Conservation (phyloP, 2,329 filamentous ascomycete genomes). For the Curvularia sp. region DNA sequence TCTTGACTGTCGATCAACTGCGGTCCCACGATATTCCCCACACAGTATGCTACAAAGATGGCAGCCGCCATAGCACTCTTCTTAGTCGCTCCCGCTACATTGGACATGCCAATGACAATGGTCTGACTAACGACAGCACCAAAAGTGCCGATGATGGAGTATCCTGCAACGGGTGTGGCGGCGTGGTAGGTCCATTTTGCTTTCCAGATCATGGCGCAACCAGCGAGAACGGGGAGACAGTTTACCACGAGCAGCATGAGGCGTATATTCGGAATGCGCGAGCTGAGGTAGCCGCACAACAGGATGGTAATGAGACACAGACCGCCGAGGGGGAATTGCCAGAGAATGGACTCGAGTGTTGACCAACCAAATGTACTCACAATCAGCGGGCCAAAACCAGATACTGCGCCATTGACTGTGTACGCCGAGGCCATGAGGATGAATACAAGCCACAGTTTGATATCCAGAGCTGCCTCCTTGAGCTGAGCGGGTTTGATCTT, state of each 20-base stretch:
- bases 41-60: slow-evolving; percentile 77
- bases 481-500: slow-evolving; percentile 62
- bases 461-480: slow-evolving; percentile 57
- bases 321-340: slow-evolving; percentile 76
- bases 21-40: slow-evolving; percentile 78
- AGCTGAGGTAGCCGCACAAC: slow-evolving; percentile 69
- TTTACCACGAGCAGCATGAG: slow-evolving; percentile 70
- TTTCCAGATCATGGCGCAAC: slow-evolving; percentile 78
- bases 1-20: slow-evolving; percentile 73
- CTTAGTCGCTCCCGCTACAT: slow-evolving; percentile 78
- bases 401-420: slow-evolving; percentile 59
- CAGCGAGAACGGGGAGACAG: slow-evolving; percentile 76
- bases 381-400: slow-evolving; percentile 50
- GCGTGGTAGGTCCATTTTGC: slow-evolving; percentile 68
- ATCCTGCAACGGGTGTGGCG: slow-evolving; percentile 71
- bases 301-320: slow-evolving; percentile 73
- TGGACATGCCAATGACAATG: slow-evolving; percentile 66
- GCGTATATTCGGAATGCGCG: slow-evolving; percentile 67
- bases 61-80: slow-evolving; percentile 78
- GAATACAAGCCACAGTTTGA: slow-evolving; percentile 53
- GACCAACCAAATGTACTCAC: slow-evolving; percentile 55
- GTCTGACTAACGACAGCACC: slow-evolving; percentile 72
- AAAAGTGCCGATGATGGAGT: slow-evolving; percentile 76
- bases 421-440: slow-evolving; percentile 61
- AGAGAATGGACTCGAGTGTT: slow-evolving; percentile 51